A percentile compares a stretch with the other conserved stretches of the same genome.
Conservation (phyloP, 2,329 filamentous ascomycete species). For the Pseudogymnoascus verrucosus region DNA sequence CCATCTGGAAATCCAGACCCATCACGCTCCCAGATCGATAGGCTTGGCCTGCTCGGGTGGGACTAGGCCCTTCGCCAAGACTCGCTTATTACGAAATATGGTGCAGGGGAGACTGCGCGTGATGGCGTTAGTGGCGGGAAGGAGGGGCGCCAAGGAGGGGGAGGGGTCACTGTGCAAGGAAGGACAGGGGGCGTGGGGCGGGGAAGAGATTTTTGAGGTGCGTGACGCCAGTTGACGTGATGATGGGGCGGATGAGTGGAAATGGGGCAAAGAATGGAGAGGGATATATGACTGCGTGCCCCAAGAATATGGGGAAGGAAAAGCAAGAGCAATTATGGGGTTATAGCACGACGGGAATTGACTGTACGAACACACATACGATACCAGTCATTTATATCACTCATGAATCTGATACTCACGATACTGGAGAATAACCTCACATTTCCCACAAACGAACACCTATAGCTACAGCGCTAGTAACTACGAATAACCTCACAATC, state of each 20-base stretch:
- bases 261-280: not conserved
- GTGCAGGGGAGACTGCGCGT: not conserved
- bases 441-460: not conserved
- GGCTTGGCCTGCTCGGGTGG: not conserved
- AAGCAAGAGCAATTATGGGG: slow-evolving; percentile 2
- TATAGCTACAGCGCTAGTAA: not conserved
- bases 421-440: not conserved
- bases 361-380: slow-evolving; percentile 1
- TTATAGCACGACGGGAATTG: not conserved
- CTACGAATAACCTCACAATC: not conserved
- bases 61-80: not conserved
- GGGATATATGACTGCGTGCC: not conserved
- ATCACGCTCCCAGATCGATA: not conserved
- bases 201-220: slow-evolving; percentile 7
- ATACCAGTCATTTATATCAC: not conserved
- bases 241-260: not conserved
- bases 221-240: slow-evolving; percentile 6
- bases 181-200: slow-evolving; percentile 3
- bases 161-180: not conserved
- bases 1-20: not conserved
- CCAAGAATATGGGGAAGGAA: not conserved
- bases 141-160: not conserved
- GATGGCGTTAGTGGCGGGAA: slow-evolving; percentile 7
- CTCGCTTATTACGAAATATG: slow-evolving; percentile 1
- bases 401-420: not conserved